These are phyloP conservation scores for Backusella liffmaniae DNA, from an alignment of 192 early-diverging fungal species.

Conservation along the genomic window DNA sequence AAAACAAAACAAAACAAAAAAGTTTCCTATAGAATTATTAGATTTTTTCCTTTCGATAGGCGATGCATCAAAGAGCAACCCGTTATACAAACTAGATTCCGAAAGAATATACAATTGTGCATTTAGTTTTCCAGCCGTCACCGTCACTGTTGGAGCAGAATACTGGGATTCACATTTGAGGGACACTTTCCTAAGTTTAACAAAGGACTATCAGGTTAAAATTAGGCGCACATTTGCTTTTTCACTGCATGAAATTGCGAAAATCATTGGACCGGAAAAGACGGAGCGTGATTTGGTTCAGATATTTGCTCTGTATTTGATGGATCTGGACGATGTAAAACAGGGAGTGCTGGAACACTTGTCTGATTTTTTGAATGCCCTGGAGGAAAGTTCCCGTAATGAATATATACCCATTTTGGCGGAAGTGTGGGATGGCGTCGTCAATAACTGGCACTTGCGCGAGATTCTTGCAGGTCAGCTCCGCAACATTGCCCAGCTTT, in stretches of 20 bases:
- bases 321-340: slow-evolving; percentile 64
- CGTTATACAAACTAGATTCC: slow-evolving; percentile 48
- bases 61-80: slow-evolving; percentile 26
- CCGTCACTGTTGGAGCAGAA: slow-evolving; percentile 53
- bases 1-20: neutral
- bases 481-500: slow-evolving; percentile 58
- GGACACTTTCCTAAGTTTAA: slow-evolving; percentile 42
- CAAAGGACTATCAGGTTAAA: slow-evolving; percentile 50
- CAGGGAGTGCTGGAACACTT: slow-evolving; percentile 67
- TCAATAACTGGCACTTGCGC: slow-evolving; percentile 70
- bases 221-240: slow-evolving; percentile 58
- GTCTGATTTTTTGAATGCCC: slow-evolving; percentile 61
- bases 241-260: slow-evolving; percentile 59
- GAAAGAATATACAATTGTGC: slow-evolving; percentile 56
- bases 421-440: slow-evolving; percentile 68
- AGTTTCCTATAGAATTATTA: slow-evolving; percentile 51
- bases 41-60: slow-evolving; percentile 48
- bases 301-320: slow-evolving; percentile 52
- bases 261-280: slow-evolving; percentile 51
- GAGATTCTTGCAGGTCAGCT: slow-evolving; percentile 70
- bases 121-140: slow-evolving; percentile 60
- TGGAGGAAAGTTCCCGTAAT: slow-evolving; percentile 58
- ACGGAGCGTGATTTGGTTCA: slow-evolving; percentile 52
- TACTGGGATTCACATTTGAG: slow-evolving; percentile 57
- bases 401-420: slow-evolving; percentile 63